Percentiles rank a stretch among this genome's conserved stretches.
Conservation (phyloP, 192 early-diverging fungal genomes). For the Backusella macrospora region DNA sequence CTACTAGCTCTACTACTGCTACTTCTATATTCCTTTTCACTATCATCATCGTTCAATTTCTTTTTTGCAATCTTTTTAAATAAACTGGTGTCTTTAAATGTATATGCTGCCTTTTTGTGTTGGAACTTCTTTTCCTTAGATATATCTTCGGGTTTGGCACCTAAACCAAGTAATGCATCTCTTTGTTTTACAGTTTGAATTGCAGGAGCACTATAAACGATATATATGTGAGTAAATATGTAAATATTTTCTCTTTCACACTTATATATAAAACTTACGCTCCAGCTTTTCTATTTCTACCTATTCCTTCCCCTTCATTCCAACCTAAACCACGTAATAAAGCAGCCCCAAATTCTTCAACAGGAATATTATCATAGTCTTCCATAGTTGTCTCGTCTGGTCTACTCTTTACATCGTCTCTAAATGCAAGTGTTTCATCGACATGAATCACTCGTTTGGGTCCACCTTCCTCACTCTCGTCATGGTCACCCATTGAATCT, state of each 20-base stretch:
- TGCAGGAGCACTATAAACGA: slow-evolving; percentile 16
- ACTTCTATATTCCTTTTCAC: not conserved
- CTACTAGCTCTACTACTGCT: not conserved
- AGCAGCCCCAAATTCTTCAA: slow-evolving; percentile 88
- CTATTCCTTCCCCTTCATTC: slow-evolving; percentile 63
- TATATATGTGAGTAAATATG: not conserved
- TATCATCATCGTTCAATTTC: slow-evolving; percentile 17
- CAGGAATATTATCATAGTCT: slow-evolving; percentile 82
- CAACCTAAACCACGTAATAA: slow-evolving; percentile 92
- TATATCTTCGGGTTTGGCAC: slow-evolving; percentile 69
- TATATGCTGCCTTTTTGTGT: slow-evolving; percentile 16
- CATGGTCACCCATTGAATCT: slow-evolving; percentile 20
- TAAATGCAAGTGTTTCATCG: slow-evolving; percentile 61
- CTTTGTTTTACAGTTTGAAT: slow-evolving; percentile 50
- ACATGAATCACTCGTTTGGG: slow-evolving; percentile 34
- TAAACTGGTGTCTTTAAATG: slow-evolving; percentile 36
- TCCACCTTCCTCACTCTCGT: slow-evolving; percentile 20
- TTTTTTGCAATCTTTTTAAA: slow-evolving; percentile 34
- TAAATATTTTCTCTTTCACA: not conserved
- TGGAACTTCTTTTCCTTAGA: slow-evolving; percentile 47
- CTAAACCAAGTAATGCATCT: slow-evolving; percentile 80
- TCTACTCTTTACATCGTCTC: slow-evolving; percentile 61
- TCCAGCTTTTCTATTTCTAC: slow-evolving; percentile 28
- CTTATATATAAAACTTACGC: slow-evolving; percentile 26
- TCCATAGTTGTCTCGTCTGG: slow-evolving; percentile 70